These are phyloP conservation scores for Theileria annulata DNA, from an alignment of 169 alveolate species.

Conservation along the genomic window DNA sequence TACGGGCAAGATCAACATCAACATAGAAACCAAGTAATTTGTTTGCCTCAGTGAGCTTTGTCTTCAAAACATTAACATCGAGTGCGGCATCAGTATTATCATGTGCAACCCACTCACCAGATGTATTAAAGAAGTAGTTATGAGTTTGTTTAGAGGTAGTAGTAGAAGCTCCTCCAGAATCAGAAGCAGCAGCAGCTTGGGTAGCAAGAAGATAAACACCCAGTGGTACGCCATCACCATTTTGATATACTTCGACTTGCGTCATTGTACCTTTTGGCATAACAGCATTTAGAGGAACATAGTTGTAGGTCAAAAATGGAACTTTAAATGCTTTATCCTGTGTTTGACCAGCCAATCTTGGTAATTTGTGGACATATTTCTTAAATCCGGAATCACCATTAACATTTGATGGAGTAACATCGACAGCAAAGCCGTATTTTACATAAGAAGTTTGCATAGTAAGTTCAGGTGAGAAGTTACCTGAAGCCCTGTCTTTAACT, in stretches of 20 bases:
- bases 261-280: slow-evolving; percentile 8
- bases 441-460: not conserved
- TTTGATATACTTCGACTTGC: not conserved
- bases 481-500: not conserved
- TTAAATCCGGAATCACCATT: not conserved
- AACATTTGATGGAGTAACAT: not conserved
- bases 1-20: not conserved
- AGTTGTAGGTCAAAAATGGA: not conserved
- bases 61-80: not conserved
- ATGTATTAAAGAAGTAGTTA: not conserved
- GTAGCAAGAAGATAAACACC: not conserved
- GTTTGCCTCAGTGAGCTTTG: not conserved
- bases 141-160: not conserved
- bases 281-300: not conserved
- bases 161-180: not conserved
- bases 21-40: not conserved
- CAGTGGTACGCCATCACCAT: not conserved
- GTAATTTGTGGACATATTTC: slow-evolving; percentile 1
- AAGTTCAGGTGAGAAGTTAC: not conserved
- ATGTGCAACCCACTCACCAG: not conserved
- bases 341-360: not conserved
- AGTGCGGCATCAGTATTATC: not conserved
- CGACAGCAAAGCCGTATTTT: not conserved
- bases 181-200: not conserved
- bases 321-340: not conserved